Conservation (phyloP, 2,329 filamentous ascomycete species). For the Trichoderma gracile region DNA sequence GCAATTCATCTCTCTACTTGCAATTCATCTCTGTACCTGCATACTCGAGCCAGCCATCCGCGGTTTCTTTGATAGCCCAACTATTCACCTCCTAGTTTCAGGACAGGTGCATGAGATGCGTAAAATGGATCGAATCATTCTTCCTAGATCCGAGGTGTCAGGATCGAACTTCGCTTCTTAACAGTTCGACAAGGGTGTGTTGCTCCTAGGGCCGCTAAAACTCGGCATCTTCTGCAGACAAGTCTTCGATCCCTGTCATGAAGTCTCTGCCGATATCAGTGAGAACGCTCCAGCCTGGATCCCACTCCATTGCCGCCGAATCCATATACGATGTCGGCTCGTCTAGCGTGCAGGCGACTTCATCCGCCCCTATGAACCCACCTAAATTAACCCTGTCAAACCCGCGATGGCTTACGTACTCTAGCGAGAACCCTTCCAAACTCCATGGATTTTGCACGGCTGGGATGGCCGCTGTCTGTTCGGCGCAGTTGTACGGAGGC, state of each 20-base stretch:
- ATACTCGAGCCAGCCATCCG: no score
- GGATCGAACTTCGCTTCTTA: no score
- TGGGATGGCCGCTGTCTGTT: constrained; percentile 5
- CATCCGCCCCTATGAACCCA: constrained; percentile 4
- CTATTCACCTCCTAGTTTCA: no score
- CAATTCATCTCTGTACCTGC: no score
- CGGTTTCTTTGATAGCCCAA: no score
- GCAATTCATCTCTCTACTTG: no score
- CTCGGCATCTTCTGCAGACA: constrained; percentile 7
- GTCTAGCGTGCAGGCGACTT: not conserved
- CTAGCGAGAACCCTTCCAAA: constrained; percentile 1
- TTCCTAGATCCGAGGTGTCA: no score
- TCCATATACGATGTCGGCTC: not conserved
- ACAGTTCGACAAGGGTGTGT: not conserved
- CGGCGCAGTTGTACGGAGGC: constrained; percentile 4
- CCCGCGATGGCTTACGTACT: constrained; percentile 15
- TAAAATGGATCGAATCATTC: no score
- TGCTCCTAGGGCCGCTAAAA: not conserved
- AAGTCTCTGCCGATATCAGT: constrained; percentile 20
- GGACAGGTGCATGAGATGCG: no score
- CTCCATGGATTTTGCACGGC: constrained; percentile 20
- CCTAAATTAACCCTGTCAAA: constrained; percentile 17
- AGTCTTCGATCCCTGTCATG: constrained; percentile 3
- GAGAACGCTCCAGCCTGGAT: constrained; percentile 18
- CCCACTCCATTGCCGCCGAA: constrained; percentile 20